phyloP scores from a whole-genome alignment of 2,329 filamentous ascomycete species.

The Pseudocercospora musae region DNA sequence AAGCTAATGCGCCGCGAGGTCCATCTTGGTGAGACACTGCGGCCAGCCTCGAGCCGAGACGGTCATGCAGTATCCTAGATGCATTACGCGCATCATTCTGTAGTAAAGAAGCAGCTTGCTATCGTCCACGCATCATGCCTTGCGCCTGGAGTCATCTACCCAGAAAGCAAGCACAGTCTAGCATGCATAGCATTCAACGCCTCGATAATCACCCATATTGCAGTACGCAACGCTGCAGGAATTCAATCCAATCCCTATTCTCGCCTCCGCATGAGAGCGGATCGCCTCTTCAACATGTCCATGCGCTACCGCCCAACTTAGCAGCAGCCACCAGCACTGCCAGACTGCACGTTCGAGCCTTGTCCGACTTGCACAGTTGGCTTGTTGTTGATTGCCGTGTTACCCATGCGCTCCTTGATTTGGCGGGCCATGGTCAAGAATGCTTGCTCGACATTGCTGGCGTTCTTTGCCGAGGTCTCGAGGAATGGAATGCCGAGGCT shows the following conservation, averaged over 20 bases:
- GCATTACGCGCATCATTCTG: slow-evolving; percentile 23
- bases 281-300: slow-evolving; percentile 10
- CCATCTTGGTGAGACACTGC: background rate
- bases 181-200: slow-evolving; percentile 23
- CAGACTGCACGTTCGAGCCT: slow-evolving; percentile 88
- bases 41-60: background rate
- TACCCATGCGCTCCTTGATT: slow-evolving; percentile 99
- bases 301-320: slow-evolving; percentile 46
- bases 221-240: slow-evolving; percentile 15
- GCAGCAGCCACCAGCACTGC: slow-evolving; percentile 84
- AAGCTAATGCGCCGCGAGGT: background rate
- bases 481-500: slow-evolving; percentile 98
- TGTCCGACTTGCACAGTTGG: slow-evolving; percentile 93
- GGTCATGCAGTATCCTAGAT: background rate
- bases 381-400: slow-evolving; percentile 96
- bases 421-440: slow-evolving; percentile 99
- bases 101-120: slow-evolving; percentile 18
- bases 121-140: slow-evolving; percentile 20
- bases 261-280: background rate
- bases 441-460: slow-evolving; percentile 98
- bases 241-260: slow-evolving; percentile 15
- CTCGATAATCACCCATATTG: slow-evolving; percentile 11
- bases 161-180: slow-evolving; percentile 24
- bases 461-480: slow-evolving; percentile 99
- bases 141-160: slow-evolving; percentile 24